These are phyloP conservation scores for Kregervanrija pseudodelftensis DNA, from an alignment of 805 yeast species.

Conservation along the genomic window DNA sequence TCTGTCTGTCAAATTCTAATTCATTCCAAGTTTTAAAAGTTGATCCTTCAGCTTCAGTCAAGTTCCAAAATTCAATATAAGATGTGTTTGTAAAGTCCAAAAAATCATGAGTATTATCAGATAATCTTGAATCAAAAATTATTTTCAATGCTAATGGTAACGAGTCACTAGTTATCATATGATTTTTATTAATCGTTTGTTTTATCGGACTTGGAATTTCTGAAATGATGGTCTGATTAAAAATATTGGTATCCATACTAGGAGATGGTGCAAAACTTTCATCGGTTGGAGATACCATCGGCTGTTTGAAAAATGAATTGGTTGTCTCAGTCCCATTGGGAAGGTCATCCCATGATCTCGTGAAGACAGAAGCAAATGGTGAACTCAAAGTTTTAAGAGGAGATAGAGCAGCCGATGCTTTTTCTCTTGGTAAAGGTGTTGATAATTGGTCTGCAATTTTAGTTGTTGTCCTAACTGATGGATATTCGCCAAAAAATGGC, in stretches of 20 bases:
- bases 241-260: constrained; percentile 1
- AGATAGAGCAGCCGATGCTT: neutral
- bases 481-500: too few species aligned
- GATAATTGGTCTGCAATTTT: too few species aligned
- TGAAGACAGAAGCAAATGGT: neutral
- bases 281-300: constrained; percentile 6
- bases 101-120: constrained; percentile 15
- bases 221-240: constrained; percentile 5
- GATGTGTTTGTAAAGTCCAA: constrained; percentile 18
- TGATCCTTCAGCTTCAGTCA: constrained; percentile 18
- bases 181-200: neutral
- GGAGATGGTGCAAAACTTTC: neutral
- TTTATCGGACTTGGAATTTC: constrained; percentile 5
- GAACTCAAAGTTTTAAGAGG: constrained; percentile 2
- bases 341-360: neutral
- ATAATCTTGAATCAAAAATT: constrained; percentile 23
- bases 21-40: constrained; percentile 19
- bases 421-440: neutral
- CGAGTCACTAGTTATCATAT: constrained; percentile 1
- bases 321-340: neutral
- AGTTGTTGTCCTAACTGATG: too few species aligned
- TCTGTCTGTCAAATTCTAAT: constrained; percentile 23
- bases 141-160: constrained; percentile 19
- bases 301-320: constrained; percentile 4
- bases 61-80: constrained; percentile 24